These are phyloP conservation scores for Chytriomyces hyalinus DNA, from an alignment of 192 early-diverging fungal genomes.

Conservation along the genomic window DNA sequence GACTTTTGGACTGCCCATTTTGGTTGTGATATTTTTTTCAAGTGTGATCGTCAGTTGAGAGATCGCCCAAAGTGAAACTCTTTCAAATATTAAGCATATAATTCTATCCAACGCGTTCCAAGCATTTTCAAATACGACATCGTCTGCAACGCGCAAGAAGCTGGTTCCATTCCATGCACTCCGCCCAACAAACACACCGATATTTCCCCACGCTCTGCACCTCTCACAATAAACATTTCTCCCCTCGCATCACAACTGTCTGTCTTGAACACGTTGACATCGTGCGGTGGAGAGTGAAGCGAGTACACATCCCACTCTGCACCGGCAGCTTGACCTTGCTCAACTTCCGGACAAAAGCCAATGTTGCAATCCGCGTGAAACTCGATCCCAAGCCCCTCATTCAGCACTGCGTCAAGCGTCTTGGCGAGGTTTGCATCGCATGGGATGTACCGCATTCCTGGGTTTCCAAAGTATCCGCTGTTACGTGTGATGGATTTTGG, in stretches of 20 bases:
- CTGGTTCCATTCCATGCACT: neutral
- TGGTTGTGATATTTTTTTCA: neutral
- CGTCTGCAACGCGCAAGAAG: neutral
- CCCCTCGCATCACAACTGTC: neutral
- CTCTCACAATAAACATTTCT: neutral
- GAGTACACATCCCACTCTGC: neutral
- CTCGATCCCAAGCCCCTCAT: slow-evolving; percentile 24
- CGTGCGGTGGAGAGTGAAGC: slow-evolving; percentile 10
- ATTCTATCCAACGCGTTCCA: slow-evolving; percentile 13
- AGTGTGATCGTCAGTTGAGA: neutral
- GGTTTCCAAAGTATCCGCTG: slow-evolving; percentile 28
- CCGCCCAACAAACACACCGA: slow-evolving; percentile 28
- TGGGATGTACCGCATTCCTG: slow-evolving; percentile 27
- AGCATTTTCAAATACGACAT: slow-evolving; percentile 24
- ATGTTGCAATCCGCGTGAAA: slow-evolving; percentile 27
- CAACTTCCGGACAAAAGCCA: slow-evolving; percentile 11
- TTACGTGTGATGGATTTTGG: slow-evolving; percentile 20
- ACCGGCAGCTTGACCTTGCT: neutral
- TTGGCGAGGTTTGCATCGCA: slow-evolving; percentile 7
- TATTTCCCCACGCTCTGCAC: slow-evolving; percentile 11
- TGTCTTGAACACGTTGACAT: neutral
- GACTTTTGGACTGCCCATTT: neutral
- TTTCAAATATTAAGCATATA: slow-evolving; percentile 8
- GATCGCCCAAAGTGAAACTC: neutral
- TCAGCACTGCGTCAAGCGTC: neutral